Percentiles rank a stretch among this genome's conserved stretches.
These are phyloP conservation scores for Venturia nashicola DNA, from an alignment of 2,329 filamentous ascomycete genomes.

Conservation along the genomic window DNA sequence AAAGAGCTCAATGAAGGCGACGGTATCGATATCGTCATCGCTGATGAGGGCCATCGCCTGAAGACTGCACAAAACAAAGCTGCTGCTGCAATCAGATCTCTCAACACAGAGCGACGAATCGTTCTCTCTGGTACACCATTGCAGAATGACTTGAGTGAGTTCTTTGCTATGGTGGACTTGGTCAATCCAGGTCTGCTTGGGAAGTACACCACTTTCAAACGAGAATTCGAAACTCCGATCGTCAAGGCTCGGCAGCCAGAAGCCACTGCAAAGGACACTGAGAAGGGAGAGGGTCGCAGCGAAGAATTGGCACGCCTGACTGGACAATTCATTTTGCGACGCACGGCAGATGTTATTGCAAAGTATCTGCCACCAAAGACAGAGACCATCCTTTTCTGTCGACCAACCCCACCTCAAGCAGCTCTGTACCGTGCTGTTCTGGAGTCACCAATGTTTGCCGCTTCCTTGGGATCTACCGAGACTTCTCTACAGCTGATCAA, in stretches of 20 bases:
- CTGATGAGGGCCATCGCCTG: conserved; percentile 56
- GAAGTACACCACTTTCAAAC: conserved; percentile 49
- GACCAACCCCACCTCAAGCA: conserved; percentile 47
- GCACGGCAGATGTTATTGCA: conserved; percentile 53
- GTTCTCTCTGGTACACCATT: conserved; percentile 57
- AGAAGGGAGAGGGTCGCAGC: conserved; percentile 49
- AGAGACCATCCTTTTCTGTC: conserved; percentile 55
- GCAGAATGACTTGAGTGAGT: conserved; percentile 56
- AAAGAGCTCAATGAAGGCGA: conserved; percentile 47
- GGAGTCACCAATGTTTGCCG: conserved; percentile 50
- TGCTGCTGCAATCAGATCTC: conserved; percentile 50
- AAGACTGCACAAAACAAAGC: conserved; percentile 60
- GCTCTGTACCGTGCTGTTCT: conserved; percentile 51
- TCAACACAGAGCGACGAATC: conserved; percentile 48
- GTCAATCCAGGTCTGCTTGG: conserved; percentile 55
- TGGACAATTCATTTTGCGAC: conserved; percentile 51
- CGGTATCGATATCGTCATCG: conserved; percentile 57
- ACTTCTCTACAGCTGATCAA: conserved; percentile 57
- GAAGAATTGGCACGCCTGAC: conserved; percentile 50
- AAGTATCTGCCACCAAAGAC: conserved; percentile 56
- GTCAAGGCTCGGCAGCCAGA: conserved; percentile 51
- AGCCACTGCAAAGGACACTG: conserved; percentile 46
- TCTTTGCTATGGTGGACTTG: conserved; percentile 56
- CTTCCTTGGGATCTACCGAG: conserved; percentile 48
- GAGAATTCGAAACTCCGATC: conserved; percentile 53